A percentile compares a stretch with the other conserved stretches of the same genome.
Conservation (phyloP, 257 asterid genomes). For the Capsicum chinense region DNA sequence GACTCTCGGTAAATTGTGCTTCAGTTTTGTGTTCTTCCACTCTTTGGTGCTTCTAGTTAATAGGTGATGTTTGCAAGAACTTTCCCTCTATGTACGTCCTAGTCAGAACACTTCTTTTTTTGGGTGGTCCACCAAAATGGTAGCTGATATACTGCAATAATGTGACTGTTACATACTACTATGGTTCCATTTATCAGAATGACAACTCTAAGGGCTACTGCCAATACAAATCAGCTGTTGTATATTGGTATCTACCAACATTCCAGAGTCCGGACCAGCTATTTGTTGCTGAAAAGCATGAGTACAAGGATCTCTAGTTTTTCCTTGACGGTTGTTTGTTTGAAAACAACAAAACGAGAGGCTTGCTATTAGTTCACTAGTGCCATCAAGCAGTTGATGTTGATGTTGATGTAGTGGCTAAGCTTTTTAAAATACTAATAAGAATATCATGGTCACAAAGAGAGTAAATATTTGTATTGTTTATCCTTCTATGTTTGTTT, state of each 20-base stretch:
- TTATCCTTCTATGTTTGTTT: background rate
- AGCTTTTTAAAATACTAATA: background rate
- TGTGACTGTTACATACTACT: too few relatives aligned
- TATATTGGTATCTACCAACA: too few relatives aligned
- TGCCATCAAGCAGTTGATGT: background rate
- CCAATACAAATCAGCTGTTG: too few relatives aligned
- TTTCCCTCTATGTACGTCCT: slow-evolving; percentile 7
- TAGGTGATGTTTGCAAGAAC: background rate
- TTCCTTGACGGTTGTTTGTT: background rate
- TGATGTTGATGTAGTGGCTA: background rate
- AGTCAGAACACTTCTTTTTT: background rate
- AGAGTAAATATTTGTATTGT: background rate
- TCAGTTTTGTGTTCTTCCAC: background rate
- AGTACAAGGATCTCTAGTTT: background rate
- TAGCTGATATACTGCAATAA: background rate
- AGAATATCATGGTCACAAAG: background rate
- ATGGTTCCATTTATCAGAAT: too few relatives aligned
- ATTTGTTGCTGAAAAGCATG: background rate
- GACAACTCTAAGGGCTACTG: too few relatives aligned
- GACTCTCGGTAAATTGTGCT: background rate
- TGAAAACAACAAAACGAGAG: background rate
- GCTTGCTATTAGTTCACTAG: background rate
- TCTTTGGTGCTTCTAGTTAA: background rate
- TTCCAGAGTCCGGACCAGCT: background rate
- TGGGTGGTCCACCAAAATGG: background rate